Percentiles rank a stretch among this genome's conserved stretches.
These are phyloP conservation scores for Blepharisma undulans DNA, from an alignment of 169 alveolate species.

Conservation along the genomic window DNA sequence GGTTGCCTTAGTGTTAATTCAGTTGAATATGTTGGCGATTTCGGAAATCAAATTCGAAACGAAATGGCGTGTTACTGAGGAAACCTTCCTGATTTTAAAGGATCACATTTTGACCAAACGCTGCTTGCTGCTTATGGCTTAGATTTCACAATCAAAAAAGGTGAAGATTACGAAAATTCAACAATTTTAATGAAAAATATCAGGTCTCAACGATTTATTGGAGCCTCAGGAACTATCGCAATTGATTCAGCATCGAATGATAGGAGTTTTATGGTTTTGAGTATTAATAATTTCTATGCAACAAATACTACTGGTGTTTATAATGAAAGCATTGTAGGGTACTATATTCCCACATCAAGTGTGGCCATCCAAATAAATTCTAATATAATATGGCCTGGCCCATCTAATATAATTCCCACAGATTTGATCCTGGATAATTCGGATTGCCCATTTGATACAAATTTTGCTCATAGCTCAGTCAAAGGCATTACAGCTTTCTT, in stretches of 20 bases:
- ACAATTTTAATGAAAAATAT: not conserved
- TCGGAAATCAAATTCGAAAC: no score
- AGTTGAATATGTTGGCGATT: not conserved
- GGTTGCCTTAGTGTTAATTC: not conserved
- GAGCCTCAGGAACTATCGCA: not conserved
- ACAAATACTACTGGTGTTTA: not conserved
- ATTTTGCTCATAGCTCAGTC: no score
- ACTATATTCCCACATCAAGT: not conserved
- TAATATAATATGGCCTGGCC: not conserved
- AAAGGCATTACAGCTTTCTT: not conserved
- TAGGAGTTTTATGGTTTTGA: not conserved
- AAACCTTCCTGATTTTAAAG: not conserved
- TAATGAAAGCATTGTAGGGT: not conserved
- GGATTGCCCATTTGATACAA: not conserved
- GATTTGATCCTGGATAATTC: not conserved
- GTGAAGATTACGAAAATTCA: conserved; percentile 5
- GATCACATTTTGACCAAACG: not conserved
- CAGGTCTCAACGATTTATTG: not conserved
- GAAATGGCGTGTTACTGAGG: not conserved
- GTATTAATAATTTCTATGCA: not conserved
- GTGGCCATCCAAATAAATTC: not conserved
- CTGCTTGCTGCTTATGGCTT: not conserved
- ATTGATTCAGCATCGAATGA: not conserved
- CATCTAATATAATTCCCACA: not conserved
- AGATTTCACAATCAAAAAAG: not conserved